Evolutionary conservation across 768 basidiomycete species (phyloP), one percentile per base, ranked within the genome.

Genomic region (Peribolospora kevripleyi): DNA sequence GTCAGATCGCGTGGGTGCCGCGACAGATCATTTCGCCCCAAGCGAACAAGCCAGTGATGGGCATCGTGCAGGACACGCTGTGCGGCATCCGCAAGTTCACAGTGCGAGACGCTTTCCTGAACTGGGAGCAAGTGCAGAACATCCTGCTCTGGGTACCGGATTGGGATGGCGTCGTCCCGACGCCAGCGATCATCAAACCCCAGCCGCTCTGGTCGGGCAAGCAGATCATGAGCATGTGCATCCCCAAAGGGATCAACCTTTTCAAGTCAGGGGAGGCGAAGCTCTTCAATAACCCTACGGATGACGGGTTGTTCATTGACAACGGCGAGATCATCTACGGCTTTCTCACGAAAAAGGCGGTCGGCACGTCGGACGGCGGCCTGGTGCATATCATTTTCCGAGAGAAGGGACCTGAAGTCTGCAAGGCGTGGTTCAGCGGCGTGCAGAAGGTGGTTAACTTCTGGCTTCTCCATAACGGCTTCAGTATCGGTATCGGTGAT

Each of bases 11-110:
- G 51, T 97, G 91, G 88, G 93, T 97, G 14, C 86, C 93, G 3
- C 79, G 88, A 60, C 61, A 98, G 86, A 98, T 98, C 63, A 87
- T 98, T 60, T 97, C 91, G 6, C 93, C 93, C 0, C 93, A 98
- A 74, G 91, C 91, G 52, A 98, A 97, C 72, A 95, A 95, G 69
- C 91, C 91, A 13, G 90, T 95, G 62, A 98, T 98, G 91, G 93
- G 87, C 57, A 97, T 98, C 62, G 91, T 98, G 40, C 93, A 98
- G 67, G 93, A 98, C 65, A 97, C 93, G 0, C 79, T 98, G 0
- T 93, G 88, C 64, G 93, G 93, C 64, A 80, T 97, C 54, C 81
- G 93, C 55, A 97, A 97, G 68, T 87, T 97, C 66, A 97, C 93
- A 0, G 72, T 97, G 5, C 85, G 90, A 37, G 93, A 97, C 65